A percentile compares a stretch with the other conserved stretches of the same genome.
Evolutionary conservation across 2,329 filamentous ascomycete genomes (phyloP).

Genomic region (Sporothrix pseudoabietina): DNA sequence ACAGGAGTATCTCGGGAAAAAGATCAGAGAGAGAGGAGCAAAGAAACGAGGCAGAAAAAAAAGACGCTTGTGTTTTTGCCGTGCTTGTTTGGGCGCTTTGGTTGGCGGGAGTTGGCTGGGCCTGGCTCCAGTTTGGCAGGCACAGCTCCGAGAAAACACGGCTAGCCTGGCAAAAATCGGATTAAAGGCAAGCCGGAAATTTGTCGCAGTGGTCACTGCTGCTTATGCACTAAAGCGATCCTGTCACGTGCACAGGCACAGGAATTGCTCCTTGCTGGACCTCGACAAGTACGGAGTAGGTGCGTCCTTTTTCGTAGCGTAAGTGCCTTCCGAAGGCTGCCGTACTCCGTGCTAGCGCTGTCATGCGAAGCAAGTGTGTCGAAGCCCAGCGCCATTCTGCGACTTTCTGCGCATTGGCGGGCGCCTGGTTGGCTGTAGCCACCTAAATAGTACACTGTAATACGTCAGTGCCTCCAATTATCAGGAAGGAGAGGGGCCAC

Average conservation of each 20-base stretch:
- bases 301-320: no score
- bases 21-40: slow-evolving; percentile 3
- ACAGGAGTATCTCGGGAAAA: slow-evolving; percentile 12
- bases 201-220: not conserved
- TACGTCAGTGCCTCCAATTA: slow-evolving; percentile 21
- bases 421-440: not conserved
- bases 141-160: slow-evolving; percentile 24
- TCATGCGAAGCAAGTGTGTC: not conserved
- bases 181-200: slow-evolving; percentile 25
- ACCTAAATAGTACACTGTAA: not conserved
- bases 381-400: not conserved
- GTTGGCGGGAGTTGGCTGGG: not conserved
- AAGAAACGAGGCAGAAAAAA: slow-evolving; percentile 28
- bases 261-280: not conserved
- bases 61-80: slow-evolving; percentile 30
- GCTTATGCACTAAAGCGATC: slow-evolving; percentile 8
- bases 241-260: not conserved
- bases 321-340: not conserved
- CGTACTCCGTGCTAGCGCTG: slow-evolving; percentile 12
- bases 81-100: not conserved
- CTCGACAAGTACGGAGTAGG: not conserved
- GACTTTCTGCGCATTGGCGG: slow-evolving; percentile 7
- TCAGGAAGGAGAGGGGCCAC: not conserved
- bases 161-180: slow-evolving; percentile 18
- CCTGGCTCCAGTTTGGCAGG: not conserved